A percentile compares a stretch with the other conserved stretches of the same genome.
phyloP scores from a whole-genome alignment of 805 yeast genomes.

The Tetrapisispora arboricola region DNA sequence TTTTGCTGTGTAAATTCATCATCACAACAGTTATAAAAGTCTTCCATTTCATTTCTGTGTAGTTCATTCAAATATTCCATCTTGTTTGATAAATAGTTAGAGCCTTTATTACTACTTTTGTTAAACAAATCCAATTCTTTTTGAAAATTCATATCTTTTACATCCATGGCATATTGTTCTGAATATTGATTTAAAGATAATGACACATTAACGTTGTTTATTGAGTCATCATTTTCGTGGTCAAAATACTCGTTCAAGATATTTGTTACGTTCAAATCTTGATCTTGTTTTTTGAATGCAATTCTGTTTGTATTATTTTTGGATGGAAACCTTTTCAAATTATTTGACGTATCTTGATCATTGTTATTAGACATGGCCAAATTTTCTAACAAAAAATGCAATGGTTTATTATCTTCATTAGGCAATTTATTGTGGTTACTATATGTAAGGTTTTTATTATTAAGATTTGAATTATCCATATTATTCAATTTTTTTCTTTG shows the following conservation, averaged over 20 bases:
- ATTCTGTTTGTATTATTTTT: neutral
- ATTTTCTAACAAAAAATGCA: neutral
- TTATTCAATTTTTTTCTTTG: neutral
- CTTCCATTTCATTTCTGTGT: neutral
- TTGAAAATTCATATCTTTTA: neutral
- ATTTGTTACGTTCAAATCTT: neutral
- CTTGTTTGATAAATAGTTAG: neutral
- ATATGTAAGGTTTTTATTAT: neutral
- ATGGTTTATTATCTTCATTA: neutral
- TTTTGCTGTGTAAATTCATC: neutral
- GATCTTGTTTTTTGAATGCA: neutral
- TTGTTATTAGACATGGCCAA: neutral
- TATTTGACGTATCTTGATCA: neutral
- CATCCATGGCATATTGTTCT: neutral
- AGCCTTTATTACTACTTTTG: neutral
- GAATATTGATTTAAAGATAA: neutral
- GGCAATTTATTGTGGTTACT: neutral
- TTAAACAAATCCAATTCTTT: neutral
- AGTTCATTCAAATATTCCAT: neutral
- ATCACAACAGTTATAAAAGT: slow-evolving; percentile 2
- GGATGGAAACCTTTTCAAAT: neutral
- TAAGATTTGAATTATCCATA: neutral
- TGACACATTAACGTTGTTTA: neutral
- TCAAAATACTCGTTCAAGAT: neutral
- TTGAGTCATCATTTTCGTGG: neutral